A percentile compares a stretch with the other conserved stretches of the same genome.
These are phyloP conservation scores for Trichoderma arundinaceum DNA, from an alignment of 2,329 filamentous ascomycete genomes.

Conservation along the genomic window DNA sequence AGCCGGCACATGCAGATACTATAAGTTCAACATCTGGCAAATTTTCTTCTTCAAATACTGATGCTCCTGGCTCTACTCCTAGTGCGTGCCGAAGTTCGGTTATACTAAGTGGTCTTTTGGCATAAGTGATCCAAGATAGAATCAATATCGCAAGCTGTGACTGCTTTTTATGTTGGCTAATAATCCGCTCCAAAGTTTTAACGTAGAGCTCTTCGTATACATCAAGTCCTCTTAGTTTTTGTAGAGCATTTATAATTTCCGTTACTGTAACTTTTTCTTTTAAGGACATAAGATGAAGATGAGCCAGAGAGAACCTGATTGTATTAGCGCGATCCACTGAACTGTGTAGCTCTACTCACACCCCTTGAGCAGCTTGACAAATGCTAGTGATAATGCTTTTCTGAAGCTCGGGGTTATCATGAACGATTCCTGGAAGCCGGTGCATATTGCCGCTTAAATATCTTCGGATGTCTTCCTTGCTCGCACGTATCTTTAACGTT, in stretches of 20 bases:
- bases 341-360: too few relatives aligned
- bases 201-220: constrained; percentile 31
- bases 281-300: too few relatives aligned
- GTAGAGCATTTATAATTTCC: too few relatives aligned
- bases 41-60: constrained; percentile 38
- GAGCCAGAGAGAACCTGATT: too few relatives aligned
- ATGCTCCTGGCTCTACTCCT: constrained; percentile 42
- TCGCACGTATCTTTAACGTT: background rate
- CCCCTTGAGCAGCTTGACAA: too few relatives aligned
- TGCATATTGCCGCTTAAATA: background rate
- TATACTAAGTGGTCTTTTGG: constrained; percentile 43
- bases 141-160: constrained; percentile 46
- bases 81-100: constrained; percentile 52
- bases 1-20: constrained; percentile 48
- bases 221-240: background rate
- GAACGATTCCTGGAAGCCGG: background rate
- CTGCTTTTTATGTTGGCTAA: constrained; percentile 43
- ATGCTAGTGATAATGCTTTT: constrained; percentile 44
- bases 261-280: too few relatives aligned
- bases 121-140: constrained; percentile 50
- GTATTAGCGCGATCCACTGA: too few relatives aligned
- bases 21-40: constrained; percentile 44
- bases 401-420: background rate
- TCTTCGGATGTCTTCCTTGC: background rate
- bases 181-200: constrained; percentile 49